A percentile compares a stretch with the other conserved stretches of the same genome.
Conservation (phyloP, 148 eudicot genomes). For the Oxyria digyna region DNA sequence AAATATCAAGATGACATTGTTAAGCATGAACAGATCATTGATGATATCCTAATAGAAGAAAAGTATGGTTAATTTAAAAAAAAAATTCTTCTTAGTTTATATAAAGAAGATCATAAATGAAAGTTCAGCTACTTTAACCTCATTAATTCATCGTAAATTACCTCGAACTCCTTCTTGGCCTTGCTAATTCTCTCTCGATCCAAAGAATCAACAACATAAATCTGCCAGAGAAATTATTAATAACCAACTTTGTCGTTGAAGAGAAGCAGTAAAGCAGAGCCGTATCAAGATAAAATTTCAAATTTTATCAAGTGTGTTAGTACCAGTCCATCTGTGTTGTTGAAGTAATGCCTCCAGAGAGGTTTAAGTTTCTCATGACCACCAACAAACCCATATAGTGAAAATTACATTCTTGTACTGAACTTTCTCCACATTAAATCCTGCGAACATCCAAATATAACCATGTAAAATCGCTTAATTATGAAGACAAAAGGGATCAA, state of each 20-base stretch:
- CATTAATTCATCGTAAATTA: too few species aligned
- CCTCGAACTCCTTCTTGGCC: too few species aligned
- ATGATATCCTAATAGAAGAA: conserved; percentile 66
- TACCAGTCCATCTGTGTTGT: too few species aligned
- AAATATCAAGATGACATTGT: conserved; percentile 85
- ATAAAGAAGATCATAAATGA: background rate
- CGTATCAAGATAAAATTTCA: background rate
- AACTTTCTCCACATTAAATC: too few species aligned
- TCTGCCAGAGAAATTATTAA: too few species aligned
- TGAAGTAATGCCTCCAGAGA: conserved; percentile 98
- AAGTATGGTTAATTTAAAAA: conserved; percentile 11
- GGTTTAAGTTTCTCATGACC: conserved; percentile 98
- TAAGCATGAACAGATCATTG: conserved; percentile 94
- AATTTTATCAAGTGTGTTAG: conserved; percentile 33
- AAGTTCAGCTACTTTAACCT: too few species aligned
- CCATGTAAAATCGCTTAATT: background rate
- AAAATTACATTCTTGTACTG: too few species aligned
- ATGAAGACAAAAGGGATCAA: background rate
- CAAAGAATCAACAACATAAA: too few species aligned
- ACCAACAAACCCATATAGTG: conserved; percentile 99
- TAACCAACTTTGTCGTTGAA: too few species aligned
- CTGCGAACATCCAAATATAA: too few species aligned
- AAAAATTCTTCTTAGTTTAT: background rate
- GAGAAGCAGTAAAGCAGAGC: background rate
- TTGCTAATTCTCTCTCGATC: too few species aligned